Evolutionary conservation across 2,329 filamentous ascomycete species (phyloP).

Genomic region (Xenosphaeropsis pyriputrescens): DNA sequence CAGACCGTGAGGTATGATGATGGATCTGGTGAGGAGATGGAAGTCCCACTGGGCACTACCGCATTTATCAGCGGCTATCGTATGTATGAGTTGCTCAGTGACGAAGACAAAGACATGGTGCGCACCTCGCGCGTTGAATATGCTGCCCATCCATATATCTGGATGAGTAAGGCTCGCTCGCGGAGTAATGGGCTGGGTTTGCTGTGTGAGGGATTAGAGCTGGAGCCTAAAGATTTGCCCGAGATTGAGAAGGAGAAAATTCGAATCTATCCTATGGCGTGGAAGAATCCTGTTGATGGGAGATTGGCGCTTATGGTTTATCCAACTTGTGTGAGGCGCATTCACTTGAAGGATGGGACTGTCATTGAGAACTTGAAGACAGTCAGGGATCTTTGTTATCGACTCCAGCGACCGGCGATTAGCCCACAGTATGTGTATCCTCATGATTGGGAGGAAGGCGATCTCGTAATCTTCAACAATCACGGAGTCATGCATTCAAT

Average conservation of each 20-base stretch:
- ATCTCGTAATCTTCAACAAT: constrained; percentile 19
- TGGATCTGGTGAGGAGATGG: constrained; percentile 46
- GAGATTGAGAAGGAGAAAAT: constrained; percentile 51
- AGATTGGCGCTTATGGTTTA: constrained; percentile 59
- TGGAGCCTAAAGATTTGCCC: constrained; percentile 43
- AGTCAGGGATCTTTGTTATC: constrained; percentile 13
- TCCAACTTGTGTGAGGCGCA: constrained; percentile 53
- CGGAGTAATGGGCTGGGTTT: constrained; percentile 58
- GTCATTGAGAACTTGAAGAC: constrained; percentile 22
- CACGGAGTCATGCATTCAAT: constrained; percentile 19
- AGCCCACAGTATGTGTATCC: constrained; percentile 18
- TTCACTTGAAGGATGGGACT: constrained; percentile 50
- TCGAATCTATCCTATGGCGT: constrained; percentile 61
- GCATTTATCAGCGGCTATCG: constrained; percentile 59
- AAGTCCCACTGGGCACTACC: constrained; percentile 60
- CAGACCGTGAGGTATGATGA: constrained; percentile 64
- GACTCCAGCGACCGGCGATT: constrained; percentile 12
- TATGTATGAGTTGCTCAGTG: constrained; percentile 54
- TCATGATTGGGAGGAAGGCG: constrained; percentile 15
- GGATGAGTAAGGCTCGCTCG: constrained; percentile 59
- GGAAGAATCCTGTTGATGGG: constrained; percentile 61
- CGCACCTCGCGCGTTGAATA: constrained; percentile 57
- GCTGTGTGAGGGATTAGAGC: constrained; percentile 48
- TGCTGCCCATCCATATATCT: constrained; percentile 67
- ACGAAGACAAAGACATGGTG: constrained; percentile 52